Base-by-base conservation (phyloP, 163 green algal species). In the Prototheca cutis region DNA sequence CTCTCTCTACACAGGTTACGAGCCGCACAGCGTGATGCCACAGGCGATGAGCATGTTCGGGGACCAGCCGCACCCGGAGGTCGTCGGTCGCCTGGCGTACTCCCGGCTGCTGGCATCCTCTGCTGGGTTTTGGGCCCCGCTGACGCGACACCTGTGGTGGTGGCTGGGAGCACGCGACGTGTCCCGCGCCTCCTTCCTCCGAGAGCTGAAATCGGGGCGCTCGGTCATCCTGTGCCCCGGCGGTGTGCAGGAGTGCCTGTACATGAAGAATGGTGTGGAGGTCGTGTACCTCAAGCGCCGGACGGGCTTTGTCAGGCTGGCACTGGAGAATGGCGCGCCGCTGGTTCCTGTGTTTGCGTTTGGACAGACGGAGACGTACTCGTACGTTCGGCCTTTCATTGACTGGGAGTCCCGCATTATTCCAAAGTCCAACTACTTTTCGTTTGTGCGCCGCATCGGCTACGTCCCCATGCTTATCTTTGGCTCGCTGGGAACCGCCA, bases 311-410 rank as follows among this genome's bases (percentile, higher is more conserved):
- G 71, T 95, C 4, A 59, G 48, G 40, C 28, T 78, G 61, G 70
- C 70, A 8, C 39, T 73, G 34, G 29, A 70, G 40, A 25, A 36
- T 2, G 64, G 64, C 10, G 74, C 71, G 28, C 63, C 74, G 3
- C 48, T 95, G 2, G 74, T 96, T 23, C 88, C 88, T 6, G 79
- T 84, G 18, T 94, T 89, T 66, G 74, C 74, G 0, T 94, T 94
- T 65, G 88, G 84, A n/a, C 84, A 93, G 68, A 80, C 61, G 1
- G 57, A 76, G 4, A 61, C 78, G 0, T 90, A 84, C 77, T 63
- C 31, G 40, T 88, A 86, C 68, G 63, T 66, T n/a, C 72, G 81
- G 6, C 79, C 76, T 2, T 69, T 77, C 34, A 65, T 64, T 28
- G 69, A 77, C 59, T 68, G 25, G 25, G 59, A 51, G 2, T 51